Conservation (phyloP, 2,329 filamentous ascomycete genomes). For the Nannizzia gypsea region DNA sequence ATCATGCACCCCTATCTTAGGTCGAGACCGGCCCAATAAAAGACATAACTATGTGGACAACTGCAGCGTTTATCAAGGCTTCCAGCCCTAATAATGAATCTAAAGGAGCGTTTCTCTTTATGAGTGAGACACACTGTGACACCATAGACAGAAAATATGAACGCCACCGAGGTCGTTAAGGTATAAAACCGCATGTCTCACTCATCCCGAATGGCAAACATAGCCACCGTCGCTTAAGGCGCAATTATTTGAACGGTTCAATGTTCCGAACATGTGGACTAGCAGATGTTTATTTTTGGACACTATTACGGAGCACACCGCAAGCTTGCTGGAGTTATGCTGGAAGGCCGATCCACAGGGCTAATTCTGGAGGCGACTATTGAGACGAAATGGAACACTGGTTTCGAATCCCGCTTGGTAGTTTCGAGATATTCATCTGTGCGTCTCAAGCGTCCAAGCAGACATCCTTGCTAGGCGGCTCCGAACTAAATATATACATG, state of each 20-base stretch:
- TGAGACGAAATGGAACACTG: background rate
- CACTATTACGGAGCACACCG: no score
- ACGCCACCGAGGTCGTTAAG: background rate
- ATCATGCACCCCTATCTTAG: no score
- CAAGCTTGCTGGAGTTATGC: no score
- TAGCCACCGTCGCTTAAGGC: background rate
- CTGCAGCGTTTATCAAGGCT: no score
- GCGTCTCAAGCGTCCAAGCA: background rate
- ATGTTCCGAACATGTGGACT: background rate
- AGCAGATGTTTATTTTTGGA: background rate
- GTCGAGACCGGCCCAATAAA: no score
- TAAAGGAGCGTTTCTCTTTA: no score
- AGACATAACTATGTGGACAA: no score
- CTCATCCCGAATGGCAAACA: background rate
- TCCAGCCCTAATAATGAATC: no score
- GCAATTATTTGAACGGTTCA: background rate
- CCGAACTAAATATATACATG: background rate
- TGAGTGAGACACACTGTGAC: background rate
- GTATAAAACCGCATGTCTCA: background rate
- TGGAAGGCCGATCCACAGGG: background rate
- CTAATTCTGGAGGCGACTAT: background rate
- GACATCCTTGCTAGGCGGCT: background rate
- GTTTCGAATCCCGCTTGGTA: background rate
- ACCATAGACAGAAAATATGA: background rate
- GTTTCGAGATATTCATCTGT: background rate